Conservation (phyloP, 768 basidiomycete species). For the Strobilomyces echinocephalus region DNA sequence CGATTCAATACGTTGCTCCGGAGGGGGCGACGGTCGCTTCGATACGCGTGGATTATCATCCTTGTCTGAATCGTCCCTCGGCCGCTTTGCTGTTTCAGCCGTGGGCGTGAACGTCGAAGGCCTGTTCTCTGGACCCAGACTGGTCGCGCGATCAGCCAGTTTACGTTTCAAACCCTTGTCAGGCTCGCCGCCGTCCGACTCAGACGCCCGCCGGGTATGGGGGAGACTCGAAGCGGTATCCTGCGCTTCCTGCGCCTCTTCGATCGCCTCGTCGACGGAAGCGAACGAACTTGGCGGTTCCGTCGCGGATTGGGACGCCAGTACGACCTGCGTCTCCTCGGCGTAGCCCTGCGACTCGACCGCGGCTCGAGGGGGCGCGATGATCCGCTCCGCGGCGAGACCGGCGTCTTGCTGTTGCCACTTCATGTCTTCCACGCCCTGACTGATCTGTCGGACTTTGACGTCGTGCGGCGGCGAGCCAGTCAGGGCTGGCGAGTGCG, state of each 20-base stretch:
- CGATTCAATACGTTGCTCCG: conserved; percentile 39
- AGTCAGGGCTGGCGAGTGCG: conserved; percentile 30
- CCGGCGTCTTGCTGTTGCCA: conserved; percentile 43
- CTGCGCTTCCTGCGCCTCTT: conserved; percentile 30
- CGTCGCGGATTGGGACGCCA: conserved; percentile 7
- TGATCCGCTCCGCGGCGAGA: conserved; percentile 5
- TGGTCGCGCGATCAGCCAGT: conserved; percentile 60
- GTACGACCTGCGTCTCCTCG: conserved; percentile 13
- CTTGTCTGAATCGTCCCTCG: conserved; percentile 56
- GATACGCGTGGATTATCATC: conserved; percentile 59
- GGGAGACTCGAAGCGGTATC: conserved; percentile 24
- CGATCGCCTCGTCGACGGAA: conserved; percentile 19
- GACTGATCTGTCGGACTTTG: conserved; percentile 76
- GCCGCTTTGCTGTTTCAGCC: conserved; percentile 48
- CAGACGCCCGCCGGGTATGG: conserved; percentile 30
- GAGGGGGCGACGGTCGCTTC: conserved; percentile 66
- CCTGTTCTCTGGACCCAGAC: conserved; percentile 45
- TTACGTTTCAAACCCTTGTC: conserved; percentile 72
- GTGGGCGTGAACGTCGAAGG: conserved; percentile 20
- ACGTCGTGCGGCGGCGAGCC: conserved; percentile 74
- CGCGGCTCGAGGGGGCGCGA: conserved; percentile 1
- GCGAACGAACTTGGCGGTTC: conserved; percentile 16
- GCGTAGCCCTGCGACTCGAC: conserved; percentile 8
- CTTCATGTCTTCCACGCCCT: conserved; percentile 72
- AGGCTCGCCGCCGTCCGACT: conserved; percentile 43